Base-by-base conservation (phyloP, 1,284 basidiomycete species). In the Cutaneotrichosporon daszewskae region DNA sequence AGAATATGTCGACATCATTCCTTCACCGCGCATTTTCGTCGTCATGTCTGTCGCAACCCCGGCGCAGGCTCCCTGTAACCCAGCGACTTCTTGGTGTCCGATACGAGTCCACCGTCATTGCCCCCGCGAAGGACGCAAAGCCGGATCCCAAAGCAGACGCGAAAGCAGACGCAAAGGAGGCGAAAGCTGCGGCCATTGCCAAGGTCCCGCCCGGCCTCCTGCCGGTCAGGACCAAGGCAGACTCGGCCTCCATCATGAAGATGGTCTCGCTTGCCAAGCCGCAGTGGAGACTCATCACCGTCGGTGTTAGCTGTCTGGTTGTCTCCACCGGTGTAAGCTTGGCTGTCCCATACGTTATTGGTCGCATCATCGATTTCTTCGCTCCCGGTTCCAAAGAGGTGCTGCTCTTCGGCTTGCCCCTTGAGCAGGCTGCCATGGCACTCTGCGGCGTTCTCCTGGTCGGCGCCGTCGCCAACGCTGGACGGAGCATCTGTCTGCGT, bases 321-420 rank as follows among this genome's bases (percentile, higher is more conserved):
- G 41, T 69, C 18, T 65, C 63, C 3, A 69, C 67, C 4, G 64
- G 55, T 40, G 63, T 66, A 32, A 62, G 61, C 22, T 53, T 68
- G 10, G 55, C 58, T 4, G 61, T 67, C 9, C 67, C 67, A 14
- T 68, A 60, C 57, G 57, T 60, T 8, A 68, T 68, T 40, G 67
- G 67, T 36, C 54, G 64, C 22, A 69, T 69, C 35, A 69, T 69
- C 47, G 67, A 69, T 50, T 66, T 59, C 51, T 69, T 69, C 39
- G 59, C 65, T 1, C 67, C 67, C 20, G 67, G 65, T 7, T 64
- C 61, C 8, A 57, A 64, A 20, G 55, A 55, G n/a, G 59, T 57
- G 0, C 43, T 62, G 23, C 51, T 69, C 4, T 64, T 69, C 37
- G 67, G 65, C 17, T 26, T 69, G 22, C 65, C 65, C 9, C 47